Evolutionary conservation across 2,329 filamentous ascomycete species (phyloP).

Genomic region (Colletotrichum filicis): DNA sequence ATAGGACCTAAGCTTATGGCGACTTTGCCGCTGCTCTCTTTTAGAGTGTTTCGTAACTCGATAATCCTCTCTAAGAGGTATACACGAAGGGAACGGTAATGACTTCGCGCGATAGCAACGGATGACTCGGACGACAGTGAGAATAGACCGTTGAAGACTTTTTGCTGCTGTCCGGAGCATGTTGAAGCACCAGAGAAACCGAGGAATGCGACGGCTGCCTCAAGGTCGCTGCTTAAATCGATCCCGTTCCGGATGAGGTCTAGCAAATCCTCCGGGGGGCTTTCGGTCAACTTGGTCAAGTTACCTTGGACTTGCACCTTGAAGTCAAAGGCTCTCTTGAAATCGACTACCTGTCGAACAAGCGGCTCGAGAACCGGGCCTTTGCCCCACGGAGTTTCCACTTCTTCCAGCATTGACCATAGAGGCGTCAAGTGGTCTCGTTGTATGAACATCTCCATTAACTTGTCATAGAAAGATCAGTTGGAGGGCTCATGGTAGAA

Average conservation of each 20-base stretch:
- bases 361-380: constrained; percentile 12
- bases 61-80: constrained; percentile 13
- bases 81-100: constrained; percentile 16
- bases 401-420: constrained; percentile 19
- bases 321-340: constrained; percentile 17
- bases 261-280: background rate
- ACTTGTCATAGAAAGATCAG: background rate
- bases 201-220: background rate
- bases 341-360: constrained; percentile 8
- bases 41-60: background rate
- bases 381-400: constrained; percentile 8
- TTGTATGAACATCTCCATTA: constrained; percentile 28
- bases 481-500: background rate
- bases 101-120: background rate
- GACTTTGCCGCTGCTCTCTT: background rate
- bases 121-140: background rate
- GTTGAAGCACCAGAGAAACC: background rate
- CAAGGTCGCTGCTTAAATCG: background rate
- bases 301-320: background rate
- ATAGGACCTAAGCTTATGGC: background rate
- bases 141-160: constrained; percentile 18
- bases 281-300: background rate
- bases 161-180: background rate
- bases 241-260: background rate
- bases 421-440: constrained; percentile 9